Evolutionary conservation across 164 flowering plant species (phyloP).

Genomic region (Tetracentron sinense): DNA sequence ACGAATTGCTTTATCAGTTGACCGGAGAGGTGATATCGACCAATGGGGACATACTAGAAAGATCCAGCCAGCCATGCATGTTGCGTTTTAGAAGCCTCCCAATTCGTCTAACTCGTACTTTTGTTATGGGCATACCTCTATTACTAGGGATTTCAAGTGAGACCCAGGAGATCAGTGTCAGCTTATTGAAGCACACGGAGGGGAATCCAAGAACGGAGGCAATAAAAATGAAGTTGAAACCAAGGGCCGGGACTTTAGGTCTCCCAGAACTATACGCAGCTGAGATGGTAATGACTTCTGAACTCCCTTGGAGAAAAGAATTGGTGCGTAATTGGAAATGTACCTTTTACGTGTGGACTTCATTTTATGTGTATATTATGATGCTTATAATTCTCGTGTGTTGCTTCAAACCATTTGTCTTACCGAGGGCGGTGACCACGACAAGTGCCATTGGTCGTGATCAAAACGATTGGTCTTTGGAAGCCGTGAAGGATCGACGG

Average conservation of each 20-base stretch:
- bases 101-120: conserved; percentile 42
- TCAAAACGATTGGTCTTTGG: neutral
- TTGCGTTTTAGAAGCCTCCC: conserved; percentile 62
- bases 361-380: conserved; percentile 40
- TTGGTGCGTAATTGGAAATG: conserved; percentile 63
- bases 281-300: conserved; percentile 49
- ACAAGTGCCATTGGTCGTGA: neutral
- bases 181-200: conserved; percentile 51
- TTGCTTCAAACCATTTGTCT: conserved; percentile 42
- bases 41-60: conserved; percentile 44
- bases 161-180: conserved; percentile 42
- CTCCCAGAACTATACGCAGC: conserved; percentile 71
- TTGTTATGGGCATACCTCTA: conserved; percentile 58
- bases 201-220: conserved; percentile 39
- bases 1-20: conserved; percentile 33
- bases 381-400: conserved; percentile 36
- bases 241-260: conserved; percentile 55
- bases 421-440: conserved; percentile 20
- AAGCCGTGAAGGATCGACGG: conserved; percentile 3
- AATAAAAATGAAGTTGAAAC: conserved; percentile 41
- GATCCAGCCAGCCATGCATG: conserved; percentile 76
- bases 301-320: conserved; percentile 61
- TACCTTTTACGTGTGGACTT: conserved; percentile 73
- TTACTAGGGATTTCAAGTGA: conserved; percentile 56
- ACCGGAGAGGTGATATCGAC: conserved; percentile 54